Evolutionary conservation across 768 basidiomycete species (phyloP), one percentile per base, ranked within the genome.

Genomic region (Asterophora parasitica): DNA sequence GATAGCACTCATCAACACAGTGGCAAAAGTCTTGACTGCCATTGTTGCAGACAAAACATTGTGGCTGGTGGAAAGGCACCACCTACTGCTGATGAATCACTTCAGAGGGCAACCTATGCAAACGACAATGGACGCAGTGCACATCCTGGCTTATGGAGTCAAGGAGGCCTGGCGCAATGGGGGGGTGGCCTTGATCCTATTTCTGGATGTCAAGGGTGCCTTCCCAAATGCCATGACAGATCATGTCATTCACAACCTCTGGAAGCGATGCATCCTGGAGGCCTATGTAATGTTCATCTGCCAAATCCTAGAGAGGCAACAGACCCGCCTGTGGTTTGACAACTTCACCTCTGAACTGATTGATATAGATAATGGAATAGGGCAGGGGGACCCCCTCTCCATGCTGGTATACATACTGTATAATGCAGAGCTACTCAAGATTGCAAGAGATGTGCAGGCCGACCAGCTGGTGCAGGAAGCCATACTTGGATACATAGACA

Each of bases 101-200:
- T 68, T 67, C 32, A 64, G 31, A 8, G 60, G 64, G 1, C 36
- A 65, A 9, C 62, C 66, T 1, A 56, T 53, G 7, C 33, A 35
- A 36, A 56, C 62, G 0, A 65, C 72, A 0, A 65, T 61, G 0
- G 67, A 72, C 54, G 55, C 67, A 3, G 36, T 68, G 10, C 56
- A 65, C 44, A 35, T 63, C 1, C 32, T 71, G 4, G 58, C 65
- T 8, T 49, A 66, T 0, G 61, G 50, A 10, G 54, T 73, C 13
- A 62, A 70, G 38, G 63, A 67, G 4, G 65, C 68, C 1, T 73
- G 72, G 72, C 9, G 26, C 13, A 33, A 44, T 23, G 43, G 50
- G 0, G 42, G 61, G 32, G 63, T 62, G 0, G 65, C 55, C 2
- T 52, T 56, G 2, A 52, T 47, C 0, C 54, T 69, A 2, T 63